A percentile compares a stretch with the other conserved stretches of the same genome.
Conservation (phyloP, 2,329 filamentous ascomycete species). For the Exophiala xenobiotica region DNA sequence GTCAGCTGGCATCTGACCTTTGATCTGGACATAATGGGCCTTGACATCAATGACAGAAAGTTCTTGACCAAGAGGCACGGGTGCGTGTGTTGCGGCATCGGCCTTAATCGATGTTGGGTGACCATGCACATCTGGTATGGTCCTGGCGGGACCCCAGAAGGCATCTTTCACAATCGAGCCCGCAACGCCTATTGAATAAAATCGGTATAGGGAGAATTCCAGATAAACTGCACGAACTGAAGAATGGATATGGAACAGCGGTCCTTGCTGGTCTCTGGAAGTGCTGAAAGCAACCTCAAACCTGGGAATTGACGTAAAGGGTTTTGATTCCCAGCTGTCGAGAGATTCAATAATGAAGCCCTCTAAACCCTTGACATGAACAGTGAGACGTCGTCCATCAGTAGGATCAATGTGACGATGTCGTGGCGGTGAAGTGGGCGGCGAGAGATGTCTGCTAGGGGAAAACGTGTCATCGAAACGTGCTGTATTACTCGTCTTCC, state of each 20-base stretch:
- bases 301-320: constrained; percentile 80
- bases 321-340: constrained; percentile 79
- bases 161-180: constrained; percentile 70
- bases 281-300: constrained; percentile 87
- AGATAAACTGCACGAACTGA: constrained; percentile 74
- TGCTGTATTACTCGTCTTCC: constrained; percentile 70
- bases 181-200: constrained; percentile 85
- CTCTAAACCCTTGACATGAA: constrained; percentile 82
- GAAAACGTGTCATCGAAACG: constrained; percentile 66
- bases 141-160: constrained; percentile 46
- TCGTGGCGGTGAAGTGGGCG: constrained; percentile 47
- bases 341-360: constrained; percentile 85
- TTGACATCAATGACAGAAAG: constrained; percentile 80
- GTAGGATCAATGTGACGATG: constrained; percentile 44
- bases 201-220: constrained; percentile 89
- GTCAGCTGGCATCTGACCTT: constrained; percentile 82
- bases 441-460: constrained; percentile 52
- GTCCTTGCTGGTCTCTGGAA: constrained; percentile 79
- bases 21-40: constrained; percentile 78
- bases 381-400: constrained; percentile 77
- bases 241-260: constrained; percentile 82
- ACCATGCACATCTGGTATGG: constrained; percentile 5
- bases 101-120: constrained; percentile 25
- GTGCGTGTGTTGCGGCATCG: constrained; percentile 23
- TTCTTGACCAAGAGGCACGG: constrained; percentile 50